These are phyloP conservation scores for Gentiana dahurica DNA, from an alignment of 257 asterid genomes.

Conservation along the genomic window DNA sequence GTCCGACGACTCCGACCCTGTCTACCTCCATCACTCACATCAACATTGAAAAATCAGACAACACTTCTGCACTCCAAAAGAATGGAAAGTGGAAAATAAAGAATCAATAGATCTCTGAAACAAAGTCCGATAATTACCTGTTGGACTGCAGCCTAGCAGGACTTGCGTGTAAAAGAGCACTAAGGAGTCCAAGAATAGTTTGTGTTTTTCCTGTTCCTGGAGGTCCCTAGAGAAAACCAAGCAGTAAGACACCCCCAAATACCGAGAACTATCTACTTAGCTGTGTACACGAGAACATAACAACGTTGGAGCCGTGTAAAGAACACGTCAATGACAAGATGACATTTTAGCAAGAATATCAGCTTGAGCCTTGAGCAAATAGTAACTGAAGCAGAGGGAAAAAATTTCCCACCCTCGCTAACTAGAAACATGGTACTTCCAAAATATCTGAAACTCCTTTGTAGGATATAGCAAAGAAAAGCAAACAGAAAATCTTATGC, in stretches of 20 bases:
- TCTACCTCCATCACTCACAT: too few species aligned
- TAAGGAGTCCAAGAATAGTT: slow-evolving; percentile 90
- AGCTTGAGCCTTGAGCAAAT: too few species aligned
- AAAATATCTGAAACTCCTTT: too few species aligned
- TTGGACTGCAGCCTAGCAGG: slow-evolving; percentile 81
- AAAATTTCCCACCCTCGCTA: neutral
- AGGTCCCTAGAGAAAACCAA: slow-evolving; percentile 66
- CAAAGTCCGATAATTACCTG: slow-evolving; percentile 32
- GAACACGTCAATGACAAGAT: neutral
- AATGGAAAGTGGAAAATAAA: too few species aligned
- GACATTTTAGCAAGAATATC: neutral
- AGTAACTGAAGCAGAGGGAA: neutral
- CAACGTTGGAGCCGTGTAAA: neutral
- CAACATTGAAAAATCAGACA: too few species aligned
- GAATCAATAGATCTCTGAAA: neutral
- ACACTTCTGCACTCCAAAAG: too few species aligned
- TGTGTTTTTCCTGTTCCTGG: slow-evolving; percentile 99
- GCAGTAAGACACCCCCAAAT: slow-evolving; percentile 19
- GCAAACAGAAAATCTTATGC: neutral
- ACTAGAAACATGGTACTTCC: too few species aligned
- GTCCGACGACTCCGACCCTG: too few species aligned
- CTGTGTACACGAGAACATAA: neutral
- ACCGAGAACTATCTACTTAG: neutral
- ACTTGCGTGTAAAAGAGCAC: slow-evolving; percentile 95
- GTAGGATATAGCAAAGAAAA: neutral